Percentiles rank a stretch among this genome's conserved stretches.
phyloP scores from a whole-genome alignment of 2,329 filamentous ascomycete genomes.

The Exophiala sp. region DNA sequence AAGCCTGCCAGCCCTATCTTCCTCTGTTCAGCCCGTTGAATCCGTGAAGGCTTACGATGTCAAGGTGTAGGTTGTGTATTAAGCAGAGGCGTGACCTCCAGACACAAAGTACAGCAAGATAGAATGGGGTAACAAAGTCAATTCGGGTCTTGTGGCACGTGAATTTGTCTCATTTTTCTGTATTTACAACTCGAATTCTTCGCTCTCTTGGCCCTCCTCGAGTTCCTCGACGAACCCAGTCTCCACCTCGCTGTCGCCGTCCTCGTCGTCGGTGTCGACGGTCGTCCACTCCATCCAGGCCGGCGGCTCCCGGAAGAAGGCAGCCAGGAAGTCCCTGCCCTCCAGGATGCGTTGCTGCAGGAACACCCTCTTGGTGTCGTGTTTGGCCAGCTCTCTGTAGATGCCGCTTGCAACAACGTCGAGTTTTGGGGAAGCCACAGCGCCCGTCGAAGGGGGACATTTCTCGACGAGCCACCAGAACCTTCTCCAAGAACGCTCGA shows the following conservation, averaged over 20 bases:
- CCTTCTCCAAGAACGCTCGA: background rate
- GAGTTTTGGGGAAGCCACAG: no score
- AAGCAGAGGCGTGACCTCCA: no score
- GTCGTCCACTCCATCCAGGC: slow-evolving; percentile 1
- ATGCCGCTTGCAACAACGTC: no score
- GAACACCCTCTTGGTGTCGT: background rate
- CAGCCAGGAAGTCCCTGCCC: background rate
- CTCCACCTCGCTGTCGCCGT: background rate
- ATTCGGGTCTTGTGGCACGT: no score
- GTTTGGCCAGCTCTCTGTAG: background rate
- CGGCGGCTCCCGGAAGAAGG: background rate
- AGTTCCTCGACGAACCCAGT: slow-evolving; percentile 2
- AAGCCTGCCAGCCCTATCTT: no score
- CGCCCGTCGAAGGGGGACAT: no score
- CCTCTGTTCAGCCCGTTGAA: no score
- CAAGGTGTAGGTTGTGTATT: no score
- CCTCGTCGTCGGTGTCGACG: background rate
- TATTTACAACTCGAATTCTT: slow-evolving; percentile 9
- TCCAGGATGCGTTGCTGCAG: background rate
- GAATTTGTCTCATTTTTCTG: background rate
- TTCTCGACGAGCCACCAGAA: slow-evolving; percentile 9
- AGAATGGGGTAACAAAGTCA: no score
- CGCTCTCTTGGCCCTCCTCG: background rate
- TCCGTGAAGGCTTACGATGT: no score
- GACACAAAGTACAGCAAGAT: no score